Percentiles rank a stretch among this genome's conserved stretches.
phyloP scores from a whole-genome alignment of 257 asterid genomes.

The Jasminum sambac region DNA sequence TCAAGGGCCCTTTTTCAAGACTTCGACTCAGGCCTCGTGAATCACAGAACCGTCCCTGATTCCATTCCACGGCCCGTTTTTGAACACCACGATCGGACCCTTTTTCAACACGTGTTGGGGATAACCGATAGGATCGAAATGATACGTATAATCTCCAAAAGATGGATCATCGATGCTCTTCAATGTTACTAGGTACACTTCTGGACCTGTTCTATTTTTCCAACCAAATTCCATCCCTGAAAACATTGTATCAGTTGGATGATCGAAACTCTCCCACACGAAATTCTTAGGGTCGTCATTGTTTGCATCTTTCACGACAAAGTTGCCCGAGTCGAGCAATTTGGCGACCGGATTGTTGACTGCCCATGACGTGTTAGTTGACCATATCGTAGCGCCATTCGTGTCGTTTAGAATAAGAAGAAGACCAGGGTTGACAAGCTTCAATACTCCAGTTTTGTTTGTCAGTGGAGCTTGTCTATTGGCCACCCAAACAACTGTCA shows the following conservation, averaged over 20 bases:
- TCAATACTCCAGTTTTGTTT: conserved; percentile 6
- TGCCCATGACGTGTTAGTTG: background rate
- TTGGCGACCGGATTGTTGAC: background rate
- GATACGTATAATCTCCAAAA: conserved; percentile 29
- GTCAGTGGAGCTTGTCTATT: conserved; percentile 16
- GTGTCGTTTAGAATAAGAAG: conserved; percentile 17
- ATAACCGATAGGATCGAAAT: conserved; percentile 32
- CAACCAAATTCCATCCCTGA: conserved; percentile 31
- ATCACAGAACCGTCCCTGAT: too few relatives aligned
- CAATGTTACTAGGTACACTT: conserved; percentile 31
- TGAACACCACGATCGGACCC: background rate
- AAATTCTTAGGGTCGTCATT: conserved; percentile 9
- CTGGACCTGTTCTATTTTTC: conserved; percentile 28
- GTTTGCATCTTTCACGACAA: conserved; percentile 29
- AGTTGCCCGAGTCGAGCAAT: conserved; percentile 29
- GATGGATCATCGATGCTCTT: conserved; percentile 43
- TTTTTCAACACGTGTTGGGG: conserved; percentile 28
- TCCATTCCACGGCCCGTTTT: conserved; percentile 60
- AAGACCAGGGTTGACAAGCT: background rate
- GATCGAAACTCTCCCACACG: conserved; percentile 34
- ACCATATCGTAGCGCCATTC: conserved; percentile 19
- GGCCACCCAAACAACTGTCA: conserved; percentile 22
- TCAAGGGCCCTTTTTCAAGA: too few relatives aligned
- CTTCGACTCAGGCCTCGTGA: too few relatives aligned
- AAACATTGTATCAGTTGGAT: conserved; percentile 29